Conservation (phyloP, 164 flowering plant species). For the Pachysandra terminalis region DNA sequence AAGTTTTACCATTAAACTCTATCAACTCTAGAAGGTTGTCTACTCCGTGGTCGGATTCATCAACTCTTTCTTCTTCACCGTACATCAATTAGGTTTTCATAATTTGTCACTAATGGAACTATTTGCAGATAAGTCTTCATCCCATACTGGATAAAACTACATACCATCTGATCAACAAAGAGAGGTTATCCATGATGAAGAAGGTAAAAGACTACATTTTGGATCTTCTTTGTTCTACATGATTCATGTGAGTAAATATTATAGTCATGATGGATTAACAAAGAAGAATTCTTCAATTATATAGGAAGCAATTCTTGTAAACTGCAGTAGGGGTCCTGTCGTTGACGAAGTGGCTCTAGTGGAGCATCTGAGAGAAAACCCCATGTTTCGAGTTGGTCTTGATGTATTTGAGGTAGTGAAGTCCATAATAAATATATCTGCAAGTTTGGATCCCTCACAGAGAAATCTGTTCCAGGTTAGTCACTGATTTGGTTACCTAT, state of each 20-base stretch:
- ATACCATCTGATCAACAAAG: slow-evolving; percentile 87
- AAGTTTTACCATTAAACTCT: too few species aligned
- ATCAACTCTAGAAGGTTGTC: too few species aligned
- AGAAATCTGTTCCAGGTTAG: slow-evolving; percentile 4
- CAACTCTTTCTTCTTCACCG: too few species aligned
- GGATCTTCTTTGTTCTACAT: not conserved
- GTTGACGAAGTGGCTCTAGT: slow-evolving; percentile 93
- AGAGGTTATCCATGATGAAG: slow-evolving; percentile 84
- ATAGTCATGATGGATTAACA: not conserved
- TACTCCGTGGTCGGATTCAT: too few species aligned
- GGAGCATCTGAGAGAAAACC: slow-evolving; percentile 80
- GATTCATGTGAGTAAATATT: not conserved
- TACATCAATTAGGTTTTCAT: too few species aligned
- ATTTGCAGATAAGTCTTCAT: slow-evolving; percentile 81
- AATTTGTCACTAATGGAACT: too few species aligned
- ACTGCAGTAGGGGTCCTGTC: slow-evolving; percentile 97
- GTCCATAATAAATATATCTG: too few species aligned
- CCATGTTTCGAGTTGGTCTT: slow-evolving; percentile 98
- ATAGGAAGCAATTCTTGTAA: slow-evolving; percentile 89
- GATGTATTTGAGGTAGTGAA: slow-evolving; percentile 98
- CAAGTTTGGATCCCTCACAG: too few species aligned
- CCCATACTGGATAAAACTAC: slow-evolving; percentile 94
- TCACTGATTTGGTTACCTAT: slow-evolving; percentile 5
- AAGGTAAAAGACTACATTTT: slow-evolving; percentile 41
- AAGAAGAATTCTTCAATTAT: slow-evolving; percentile 8